phyloP scores from a whole-genome alignment of 2,329 filamentous ascomycete genomes.

The Nectriaceae sp. region DNA sequence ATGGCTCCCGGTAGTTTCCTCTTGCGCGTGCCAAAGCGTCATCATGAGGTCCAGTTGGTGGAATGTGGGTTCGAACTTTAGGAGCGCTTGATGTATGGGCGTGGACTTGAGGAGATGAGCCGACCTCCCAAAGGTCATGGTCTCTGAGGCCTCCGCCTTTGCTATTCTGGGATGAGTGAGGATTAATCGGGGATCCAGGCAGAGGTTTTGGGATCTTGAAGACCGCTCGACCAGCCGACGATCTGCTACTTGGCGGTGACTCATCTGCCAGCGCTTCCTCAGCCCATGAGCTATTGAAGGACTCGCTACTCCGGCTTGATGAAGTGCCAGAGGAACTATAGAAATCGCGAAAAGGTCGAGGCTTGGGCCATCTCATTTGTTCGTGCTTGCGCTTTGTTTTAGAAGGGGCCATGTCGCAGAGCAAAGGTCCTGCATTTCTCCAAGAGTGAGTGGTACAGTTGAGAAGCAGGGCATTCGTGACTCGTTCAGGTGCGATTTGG shows the following conservation, averaged over 20 bases:
- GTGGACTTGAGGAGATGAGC: too few species aligned
- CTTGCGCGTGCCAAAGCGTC: neutral
- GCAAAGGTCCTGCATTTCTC: neutral
- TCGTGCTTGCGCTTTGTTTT: neutral
- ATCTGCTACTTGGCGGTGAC: neutral
- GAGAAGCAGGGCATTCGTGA: neutral
- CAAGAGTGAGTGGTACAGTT: neutral
- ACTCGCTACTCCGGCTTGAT: neutral
- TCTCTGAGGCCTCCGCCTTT: too few species aligned
- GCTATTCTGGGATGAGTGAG: too few species aligned
- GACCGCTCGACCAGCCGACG: neutral
- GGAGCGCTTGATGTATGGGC: neutral
- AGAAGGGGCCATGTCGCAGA: too few species aligned
- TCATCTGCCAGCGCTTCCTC: neutral
- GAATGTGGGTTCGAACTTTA: neutral
- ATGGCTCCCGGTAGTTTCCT: slow-evolving; percentile 6
- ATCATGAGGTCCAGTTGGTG: neutral
- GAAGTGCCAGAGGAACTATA: neutral
- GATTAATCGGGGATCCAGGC: too few species aligned
- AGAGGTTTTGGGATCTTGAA: neutral
- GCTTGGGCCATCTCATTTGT: neutral
- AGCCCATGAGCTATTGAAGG: neutral
- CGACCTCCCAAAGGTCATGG: too few species aligned
- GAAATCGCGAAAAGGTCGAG: neutral
- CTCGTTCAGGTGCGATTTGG: neutral